Base-by-base conservation (phyloP, 257 asterid species). In the Penstemon eatonii region DNA sequence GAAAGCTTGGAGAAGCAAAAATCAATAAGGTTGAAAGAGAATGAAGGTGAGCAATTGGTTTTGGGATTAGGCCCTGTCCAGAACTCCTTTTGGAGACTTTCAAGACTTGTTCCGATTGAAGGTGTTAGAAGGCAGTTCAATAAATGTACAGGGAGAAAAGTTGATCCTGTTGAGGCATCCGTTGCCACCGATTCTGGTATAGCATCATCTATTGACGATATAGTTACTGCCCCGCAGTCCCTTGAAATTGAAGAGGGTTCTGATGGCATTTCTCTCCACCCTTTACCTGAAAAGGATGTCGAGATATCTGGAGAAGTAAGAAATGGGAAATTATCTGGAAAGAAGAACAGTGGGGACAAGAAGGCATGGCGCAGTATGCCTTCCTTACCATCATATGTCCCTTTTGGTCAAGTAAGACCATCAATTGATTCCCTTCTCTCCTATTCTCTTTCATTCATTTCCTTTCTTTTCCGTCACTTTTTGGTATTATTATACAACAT, bases 61-160 rank as follows among this genome's bases (percentile, higher is more conserved):
- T 72, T 94, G 78, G 99, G 99, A 68, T 79, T 94, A 82, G 99
- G 99, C 70, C 99, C 99, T 11, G 96, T 94, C 59, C 97, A 94
- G 79, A 87, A 80, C 70, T 83, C 99, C 63, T 86, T 94, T 76
- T 94, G 99, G 99, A 86, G 97, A 77, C 95, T 94, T 71, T 91
- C 99, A 41, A 91, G 90, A 81, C 97, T 94, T 71, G 97, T 94
- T 54, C 96, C 99, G 43, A 76, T 94, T 58, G 92, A 90, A 66
- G 94, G 91, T 68, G 83, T 94, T 79, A 83, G 84, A 77, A 87
- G 86, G 73, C 95, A 85, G 74, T 73, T 90, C 53, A 71, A 72
- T 61, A 84, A 80, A 59, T 82, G 76, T 73, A 75, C 73, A 74
- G 92, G 85, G 53, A 87, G 76, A 60, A 81, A 68, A 60, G 80